Conservation (phyloP, 331 rosid species). For the Erythrophleum ivorense region DNA sequence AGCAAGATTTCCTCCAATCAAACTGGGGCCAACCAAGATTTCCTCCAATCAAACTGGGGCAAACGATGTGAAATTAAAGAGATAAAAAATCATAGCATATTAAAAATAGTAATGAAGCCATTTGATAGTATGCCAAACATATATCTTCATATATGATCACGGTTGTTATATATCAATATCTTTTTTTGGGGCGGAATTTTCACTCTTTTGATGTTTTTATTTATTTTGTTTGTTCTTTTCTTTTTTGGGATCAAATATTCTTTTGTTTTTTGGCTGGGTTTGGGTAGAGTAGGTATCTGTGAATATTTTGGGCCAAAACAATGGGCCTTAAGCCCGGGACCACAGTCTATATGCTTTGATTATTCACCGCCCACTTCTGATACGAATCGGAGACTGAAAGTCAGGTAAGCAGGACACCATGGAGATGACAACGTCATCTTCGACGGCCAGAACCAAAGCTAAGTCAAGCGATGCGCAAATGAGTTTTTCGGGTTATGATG, state of each 20-base stretch:
- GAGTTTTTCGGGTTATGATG: background rate
- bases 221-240: background rate
- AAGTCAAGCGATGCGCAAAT: background rate
- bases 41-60: no score
- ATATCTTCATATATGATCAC: no score
- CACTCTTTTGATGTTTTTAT: background rate
- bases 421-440: constrained; percentile 41
- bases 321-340: background rate
- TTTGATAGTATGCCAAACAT: no score
- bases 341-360: background rate
- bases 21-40: no score
- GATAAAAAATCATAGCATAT: no score
- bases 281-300: background rate
- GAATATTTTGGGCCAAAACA: background rate
- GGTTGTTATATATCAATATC: no score
- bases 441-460: constrained; percentile 39
- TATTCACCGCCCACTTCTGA: background rate
- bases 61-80: no score
- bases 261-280: no score
- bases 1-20: no score
- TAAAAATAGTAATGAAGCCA: no score
- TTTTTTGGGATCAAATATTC: background rate
- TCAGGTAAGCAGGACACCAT: constrained; percentile 5
- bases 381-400: background rate
- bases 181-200: no score